These are phyloP conservation scores for Chalaropsis thielavioides DNA, from an alignment of 2,329 filamentous ascomycete species.

Conservation along the genomic window DNA sequence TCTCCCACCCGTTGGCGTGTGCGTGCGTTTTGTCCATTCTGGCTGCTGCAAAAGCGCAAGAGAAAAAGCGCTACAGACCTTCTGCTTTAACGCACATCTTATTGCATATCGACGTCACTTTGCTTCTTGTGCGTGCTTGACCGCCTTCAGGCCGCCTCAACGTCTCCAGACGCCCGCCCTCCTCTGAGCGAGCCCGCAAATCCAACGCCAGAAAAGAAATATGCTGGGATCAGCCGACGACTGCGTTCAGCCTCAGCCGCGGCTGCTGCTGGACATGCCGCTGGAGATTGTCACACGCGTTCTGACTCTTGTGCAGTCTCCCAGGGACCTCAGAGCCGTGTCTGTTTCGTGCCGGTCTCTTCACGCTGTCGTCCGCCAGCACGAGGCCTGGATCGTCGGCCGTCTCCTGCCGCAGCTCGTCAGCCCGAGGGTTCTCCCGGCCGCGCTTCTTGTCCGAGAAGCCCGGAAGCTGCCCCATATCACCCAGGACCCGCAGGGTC, in stretches of 20 bases:
- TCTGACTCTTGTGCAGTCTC: background rate
- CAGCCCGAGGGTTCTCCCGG: background rate
- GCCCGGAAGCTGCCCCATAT: conserved; percentile 8
- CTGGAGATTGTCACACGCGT: conserved; percentile 7
- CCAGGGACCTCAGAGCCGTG: conserved; percentile 4
- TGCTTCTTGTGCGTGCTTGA: background rate
- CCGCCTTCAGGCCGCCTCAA: background rate
- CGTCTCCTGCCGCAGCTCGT: background rate
- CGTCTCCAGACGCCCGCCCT: background rate
- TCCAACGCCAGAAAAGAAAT: background rate
- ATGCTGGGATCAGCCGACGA: background rate
- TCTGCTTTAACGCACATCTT: background rate
- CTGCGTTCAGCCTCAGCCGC: background rate
- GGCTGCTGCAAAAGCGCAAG: background rate
- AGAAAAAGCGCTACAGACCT: background rate
- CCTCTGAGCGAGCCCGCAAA: background rate
- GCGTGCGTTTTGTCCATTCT: background rate
- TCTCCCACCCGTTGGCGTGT: too few species aligned
- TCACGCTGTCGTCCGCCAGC: background rate
- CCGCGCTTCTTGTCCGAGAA: conserved; percentile 5
- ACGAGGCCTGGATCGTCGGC: conserved; percentile 6
- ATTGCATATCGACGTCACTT: background rate
- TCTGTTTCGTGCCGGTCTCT: background rate
- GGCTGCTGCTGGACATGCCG: conserved; percentile 6
- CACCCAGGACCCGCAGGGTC: background rate